Percentiles rank a stretch among this genome's conserved stretches.
phyloP scores from a whole-genome alignment of 495 filamentous ascomycete genomes.

The Hypomontagnella monticulosa region DNA sequence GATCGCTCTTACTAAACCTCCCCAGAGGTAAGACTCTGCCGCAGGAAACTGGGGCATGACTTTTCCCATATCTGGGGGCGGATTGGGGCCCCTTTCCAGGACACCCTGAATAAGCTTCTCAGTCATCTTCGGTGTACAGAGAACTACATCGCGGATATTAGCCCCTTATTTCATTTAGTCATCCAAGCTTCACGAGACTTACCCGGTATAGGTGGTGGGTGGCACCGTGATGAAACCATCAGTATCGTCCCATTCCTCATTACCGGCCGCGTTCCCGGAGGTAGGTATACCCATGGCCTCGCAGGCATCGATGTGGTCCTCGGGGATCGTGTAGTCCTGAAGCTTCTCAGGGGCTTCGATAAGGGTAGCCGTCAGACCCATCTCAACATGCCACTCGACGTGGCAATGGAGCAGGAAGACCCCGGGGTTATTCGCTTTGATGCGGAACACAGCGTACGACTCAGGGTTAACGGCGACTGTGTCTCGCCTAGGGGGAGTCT shows the following conservation, averaged over 20 bases:
- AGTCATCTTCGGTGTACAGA: slow-evolving; percentile 21
- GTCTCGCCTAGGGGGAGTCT: slow-evolving; percentile 58
- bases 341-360: slow-evolving; percentile 74
- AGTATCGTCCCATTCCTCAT: slow-evolving; percentile 69
- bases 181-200: slow-evolving; percentile 20
- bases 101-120: background rate
- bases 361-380: slow-evolving; percentile 74
- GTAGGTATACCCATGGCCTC: slow-evolving; percentile 57
- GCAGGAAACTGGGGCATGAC: no score
- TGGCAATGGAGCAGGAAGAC: slow-evolving; percentile 87
- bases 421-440: slow-evolving; percentile 74
- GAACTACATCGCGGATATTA: slow-evolving; percentile 25
- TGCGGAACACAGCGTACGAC: slow-evolving; percentile 67
- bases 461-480: slow-evolving; percentile 63
- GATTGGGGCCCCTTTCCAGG: background rate
- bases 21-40: no score
- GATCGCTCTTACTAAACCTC: no score
- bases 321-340: slow-evolving; percentile 68
- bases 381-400: slow-evolving; percentile 81
- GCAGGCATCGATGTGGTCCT: slow-evolving; percentile 69
- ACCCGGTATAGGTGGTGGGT: slow-evolving; percentile 55
- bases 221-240: slow-evolving; percentile 58
- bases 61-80: background rate
- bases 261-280: slow-evolving; percentile 80
- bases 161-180: background rate